Base-by-base conservation (phyloP, 192 early-diverging fungal species). In the Thamnidium elegans region DNA sequence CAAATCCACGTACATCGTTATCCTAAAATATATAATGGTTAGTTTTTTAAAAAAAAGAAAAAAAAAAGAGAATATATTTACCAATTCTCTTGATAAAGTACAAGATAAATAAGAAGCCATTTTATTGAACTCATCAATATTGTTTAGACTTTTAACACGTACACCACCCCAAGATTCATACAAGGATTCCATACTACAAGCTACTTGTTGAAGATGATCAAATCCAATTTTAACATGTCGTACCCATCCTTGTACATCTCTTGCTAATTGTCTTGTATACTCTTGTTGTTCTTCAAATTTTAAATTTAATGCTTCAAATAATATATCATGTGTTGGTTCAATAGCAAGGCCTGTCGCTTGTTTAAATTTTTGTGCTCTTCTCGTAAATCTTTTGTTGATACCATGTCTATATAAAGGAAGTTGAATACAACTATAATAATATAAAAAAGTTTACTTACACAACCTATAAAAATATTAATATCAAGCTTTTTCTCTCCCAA, bases 321-420 rank as follows among this genome's bases (percentile, higher is more conserved):
- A 19, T 6, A 39, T 10, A 48, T 66, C 65, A 26, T 58, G 65
- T n/a, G 65, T 66, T 11, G 65, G 45, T 39, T 58, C 54, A 21
- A 36, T n/a, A 32, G 65, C 73, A 13, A 87, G 58, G 17, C 87
- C 87, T 8, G 87, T 87, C 10, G 80, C 83, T 47, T 88, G 83
- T 60, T 86, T 84, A 26, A 91, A 48, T 67, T 80, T 77, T 48
- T 87, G 85, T 1, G 84, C 81, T 17, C 83, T 80, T n/a, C 87
- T 66, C 17, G 80, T 79, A 48, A 84, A 74, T 50, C 82, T 85
- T 63, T 89, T 89, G 64, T 78, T 87, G 67, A 91, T 81, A 7
- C 90, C 88, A 62, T 90, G 90, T 32, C 86, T 88, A 74, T 43
- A 26, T 39, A 39, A 39, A 39, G 9, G 5, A 39, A 10, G 36